Percentiles rank a stretch among this genome's conserved stretches.
These are phyloP conservation scores for Lunularia cruciata DNA, from an alignment of 225 moss, liverwort and hornwort genomes.

Conservation along the genomic window DNA sequence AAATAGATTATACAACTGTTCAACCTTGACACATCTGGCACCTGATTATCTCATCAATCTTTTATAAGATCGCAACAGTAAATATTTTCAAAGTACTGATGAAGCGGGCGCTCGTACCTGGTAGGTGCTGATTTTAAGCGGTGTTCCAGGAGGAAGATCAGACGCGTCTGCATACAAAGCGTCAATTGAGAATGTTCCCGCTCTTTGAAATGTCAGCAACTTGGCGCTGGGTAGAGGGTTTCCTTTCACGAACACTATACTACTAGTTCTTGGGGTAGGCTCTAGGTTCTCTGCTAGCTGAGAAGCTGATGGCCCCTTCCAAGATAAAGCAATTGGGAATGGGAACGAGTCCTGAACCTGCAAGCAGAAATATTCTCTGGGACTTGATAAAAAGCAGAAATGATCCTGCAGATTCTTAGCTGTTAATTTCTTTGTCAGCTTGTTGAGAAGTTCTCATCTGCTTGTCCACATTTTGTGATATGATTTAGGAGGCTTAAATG, in stretches of 20 bases:
- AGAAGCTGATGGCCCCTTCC: constrained; percentile 17
- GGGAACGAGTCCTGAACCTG: constrained; percentile 37
- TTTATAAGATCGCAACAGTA: too few species aligned
- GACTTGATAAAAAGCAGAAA: too few species aligned
- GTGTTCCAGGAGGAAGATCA: constrained; percentile 24
- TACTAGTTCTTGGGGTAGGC: neutral
- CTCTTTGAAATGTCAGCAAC: constrained; percentile 29
- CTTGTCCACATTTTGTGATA: too few species aligned
- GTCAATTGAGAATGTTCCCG: constrained; percentile 21
- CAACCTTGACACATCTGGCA: too few species aligned
- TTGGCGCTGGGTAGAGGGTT: constrained; percentile 20
- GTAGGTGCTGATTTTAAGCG: constrained; percentile 25
- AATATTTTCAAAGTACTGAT: too few species aligned
- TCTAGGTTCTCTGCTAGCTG: neutral
- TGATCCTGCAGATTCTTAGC: too few species aligned
- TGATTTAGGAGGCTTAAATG: too few species aligned
- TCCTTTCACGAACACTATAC: constrained; percentile 31
- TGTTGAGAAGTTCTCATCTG: too few species aligned
- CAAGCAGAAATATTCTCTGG: neutral
- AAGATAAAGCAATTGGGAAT: constrained; percentile 33
- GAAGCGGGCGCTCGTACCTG: too few species aligned
- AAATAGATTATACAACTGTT: too few species aligned
- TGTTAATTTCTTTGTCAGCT: too few species aligned
- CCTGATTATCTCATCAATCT: too few species aligned
- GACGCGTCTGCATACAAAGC: constrained; percentile 13